Base-by-base conservation (phyloP, 495 filamentous ascomycete genomes). In the Lasiosphaeris hirsuta region DNA sequence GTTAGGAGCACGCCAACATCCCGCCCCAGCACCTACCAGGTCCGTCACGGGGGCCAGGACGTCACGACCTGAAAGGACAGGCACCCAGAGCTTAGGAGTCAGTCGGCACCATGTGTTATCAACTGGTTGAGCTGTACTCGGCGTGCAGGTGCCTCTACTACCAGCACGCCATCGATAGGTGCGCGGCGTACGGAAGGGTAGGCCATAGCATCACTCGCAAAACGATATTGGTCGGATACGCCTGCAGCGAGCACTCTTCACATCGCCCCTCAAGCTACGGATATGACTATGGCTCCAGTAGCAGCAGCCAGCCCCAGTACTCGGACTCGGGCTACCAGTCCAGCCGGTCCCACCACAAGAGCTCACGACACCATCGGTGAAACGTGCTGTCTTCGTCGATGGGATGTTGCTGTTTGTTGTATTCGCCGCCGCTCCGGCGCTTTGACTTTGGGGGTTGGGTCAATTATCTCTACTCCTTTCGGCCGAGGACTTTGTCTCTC, bases 91-190 rank as follows among this genome's bases (percentile, higher is more conserved):
- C 39, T n/a, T 41, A 30, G 23, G 4, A 40, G 46, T 51, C 66
- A 64, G 8, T 39, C 49, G 49, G 18, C 41, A 54, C 3, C 57
- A 92, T 92, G 89, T 92, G 89, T 71, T 87, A 86, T 68, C 83
- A 87, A 68, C 67, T 92, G 60, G 75, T 88, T 59, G 89, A 92
- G 69, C 84, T 86, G 37, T 94, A 88, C 76, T 85, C 90, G 10
- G 90, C 85, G 54, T 96, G 90, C 83, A 78, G 84, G 57, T 96
- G 90, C 72, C 75, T 90, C 65, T 94, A 94, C 79, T 89, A 90
- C 79, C 79, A 85, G 58, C 90, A 96, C 69, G 83, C 86, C 42
- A 75, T 93, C 58, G 90, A 96, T 63, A 85, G 87, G 51, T 96
- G 90, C 67, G 72, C 81, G 34, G 77, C 83, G 11, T 88, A 88